Percentiles rank a stretch among this genome's conserved stretches.
phyloP scores from a whole-genome alignment of 441 rosid genomes.

The Aleurites moluccanus region DNA sequence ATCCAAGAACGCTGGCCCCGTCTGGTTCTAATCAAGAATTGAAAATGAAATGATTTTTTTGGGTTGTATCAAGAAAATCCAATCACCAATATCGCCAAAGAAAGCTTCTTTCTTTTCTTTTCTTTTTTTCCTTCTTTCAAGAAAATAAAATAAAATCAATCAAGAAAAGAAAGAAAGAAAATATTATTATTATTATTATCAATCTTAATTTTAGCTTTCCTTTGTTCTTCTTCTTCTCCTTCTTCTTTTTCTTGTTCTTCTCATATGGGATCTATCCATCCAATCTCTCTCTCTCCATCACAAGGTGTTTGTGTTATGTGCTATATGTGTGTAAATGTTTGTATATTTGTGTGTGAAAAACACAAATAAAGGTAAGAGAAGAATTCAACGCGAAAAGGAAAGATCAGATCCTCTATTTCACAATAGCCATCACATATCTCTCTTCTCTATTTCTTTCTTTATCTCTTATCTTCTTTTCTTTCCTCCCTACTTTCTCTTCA shows the following conservation, averaged over 20 bases:
- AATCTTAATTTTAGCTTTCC: not conserved
- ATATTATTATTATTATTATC: not conserved
- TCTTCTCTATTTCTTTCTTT: not conserved
- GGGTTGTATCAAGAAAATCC: too few species aligned
- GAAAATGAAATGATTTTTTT: not conserved
- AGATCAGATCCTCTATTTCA: conserved; percentile 53
- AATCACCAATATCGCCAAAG: not conserved
- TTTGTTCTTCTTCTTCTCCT: conserved; percentile 15
- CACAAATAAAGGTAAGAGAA: conserved; percentile 23
- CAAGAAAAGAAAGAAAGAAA: not conserved
- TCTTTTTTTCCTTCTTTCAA: too few species aligned
- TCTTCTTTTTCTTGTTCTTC: conserved; percentile 6
- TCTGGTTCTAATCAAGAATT: not conserved
- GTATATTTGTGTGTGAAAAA: conserved; percentile 7
- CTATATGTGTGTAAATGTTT: not conserved
- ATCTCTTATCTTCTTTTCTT: not conserved
- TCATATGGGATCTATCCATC: conserved; percentile 12
- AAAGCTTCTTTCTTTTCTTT: not conserved
- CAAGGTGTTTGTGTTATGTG: not conserved
- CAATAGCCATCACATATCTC: conserved; percentile 28
- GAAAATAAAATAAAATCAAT: not conserved
- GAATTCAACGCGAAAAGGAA: conserved; percentile 47
- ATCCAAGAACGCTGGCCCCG: not conserved
- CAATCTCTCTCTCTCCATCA: not conserved
- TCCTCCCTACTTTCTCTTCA: not conserved